Percentiles rank a stretch among this genome's conserved stretches.
Evolutionary conservation across 139 green algal species (phyloP).

Genomic region (Spirogloea muscicola): DNA sequence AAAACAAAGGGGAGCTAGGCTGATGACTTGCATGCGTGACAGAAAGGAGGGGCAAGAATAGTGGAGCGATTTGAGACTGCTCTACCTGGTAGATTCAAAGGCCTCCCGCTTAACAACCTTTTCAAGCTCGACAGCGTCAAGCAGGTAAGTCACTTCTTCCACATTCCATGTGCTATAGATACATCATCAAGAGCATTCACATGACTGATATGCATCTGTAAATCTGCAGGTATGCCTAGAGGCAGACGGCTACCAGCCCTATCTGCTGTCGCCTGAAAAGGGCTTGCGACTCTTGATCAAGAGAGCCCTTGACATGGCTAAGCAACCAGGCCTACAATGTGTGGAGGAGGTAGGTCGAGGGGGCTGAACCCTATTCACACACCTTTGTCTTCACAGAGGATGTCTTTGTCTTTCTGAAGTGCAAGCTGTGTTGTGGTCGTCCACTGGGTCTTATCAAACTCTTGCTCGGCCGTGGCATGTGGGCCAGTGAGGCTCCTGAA

Average conservation of each 20-base stretch:
- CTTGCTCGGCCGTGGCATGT: too few species aligned
- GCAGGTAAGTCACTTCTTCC: conserved; percentile 55
- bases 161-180: neutral
- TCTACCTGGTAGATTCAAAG: conserved; percentile 59
- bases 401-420: too few species aligned
- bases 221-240: conserved; percentile 64
- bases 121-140: conserved; percentile 78
- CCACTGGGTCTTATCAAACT: too few species aligned
- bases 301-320: conserved; percentile 62
- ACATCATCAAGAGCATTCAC: neutral
- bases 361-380: too few species aligned
- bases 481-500: too few species aligned
- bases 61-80: conserved; percentile 65
- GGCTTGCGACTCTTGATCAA: conserved; percentile 71
- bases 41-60: conserved; percentile 72
- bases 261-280: conserved; percentile 80
- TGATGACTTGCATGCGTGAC: too few species aligned
- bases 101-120: conserved; percentile 72
- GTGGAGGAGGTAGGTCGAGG: conserved; percentile 68
- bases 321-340: conserved; percentile 30
- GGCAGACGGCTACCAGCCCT: conserved; percentile 81
- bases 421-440: too few species aligned
- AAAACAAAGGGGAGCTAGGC: too few species aligned
- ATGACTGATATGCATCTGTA: too few species aligned
- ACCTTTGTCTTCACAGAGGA: too few species aligned